A percentile compares a stretch with the other conserved stretches of the same genome.
Conservation (phyloP, 495 filamentous ascomycete species). For the Neurospora sp. region DNA sequence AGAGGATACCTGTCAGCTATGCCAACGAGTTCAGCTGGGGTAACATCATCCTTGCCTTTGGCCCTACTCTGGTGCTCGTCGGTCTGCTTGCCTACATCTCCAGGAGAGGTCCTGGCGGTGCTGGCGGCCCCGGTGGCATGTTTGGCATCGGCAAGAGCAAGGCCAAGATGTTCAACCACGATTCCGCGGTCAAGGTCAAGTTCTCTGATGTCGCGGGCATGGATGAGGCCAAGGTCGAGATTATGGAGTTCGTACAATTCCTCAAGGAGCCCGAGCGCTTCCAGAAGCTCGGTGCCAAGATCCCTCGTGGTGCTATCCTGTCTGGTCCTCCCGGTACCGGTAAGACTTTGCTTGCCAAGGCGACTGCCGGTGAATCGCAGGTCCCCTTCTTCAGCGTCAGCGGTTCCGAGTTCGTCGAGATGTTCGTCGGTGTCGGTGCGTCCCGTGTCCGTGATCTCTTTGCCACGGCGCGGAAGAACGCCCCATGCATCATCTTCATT, state of each 20-base stretch:
- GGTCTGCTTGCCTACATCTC: constrained; percentile 65
- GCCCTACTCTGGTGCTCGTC: constrained; percentile 78
- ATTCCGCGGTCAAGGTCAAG: constrained; percentile 89
- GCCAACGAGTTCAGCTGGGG: constrained; percentile 60
- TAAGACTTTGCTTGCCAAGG: constrained; percentile 95
- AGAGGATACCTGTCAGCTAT: constrained; percentile 88
- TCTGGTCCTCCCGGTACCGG: constrained; percentile 95
- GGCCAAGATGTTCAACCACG: constrained; percentile 94
- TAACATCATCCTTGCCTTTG: constrained; percentile 62
- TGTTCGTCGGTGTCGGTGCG: constrained; percentile 98
- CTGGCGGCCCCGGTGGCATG: constrained; percentile 62
- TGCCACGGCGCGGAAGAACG: constrained; percentile 85
- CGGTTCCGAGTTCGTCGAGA: constrained; percentile 97
- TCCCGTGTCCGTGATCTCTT: constrained; percentile 93
- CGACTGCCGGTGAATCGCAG: constrained; percentile 92
- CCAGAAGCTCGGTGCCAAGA: constrained; percentile 91
- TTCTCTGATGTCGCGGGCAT: constrained; percentile 96
- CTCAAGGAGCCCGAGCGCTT: constrained; percentile 82
- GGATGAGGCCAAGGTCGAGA: constrained; percentile 97
- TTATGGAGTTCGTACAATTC: constrained; percentile 99
- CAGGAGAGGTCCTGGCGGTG: constrained; percentile 46
- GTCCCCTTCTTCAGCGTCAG: constrained; percentile 98
- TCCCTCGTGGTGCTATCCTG: constrained; percentile 90
- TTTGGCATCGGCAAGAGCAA: constrained; percentile 93
- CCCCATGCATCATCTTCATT: constrained; percentile 98